Evolutionary conservation across 306 rosid species (phyloP).

Genomic region (Trifolium fragiferum): DNA sequence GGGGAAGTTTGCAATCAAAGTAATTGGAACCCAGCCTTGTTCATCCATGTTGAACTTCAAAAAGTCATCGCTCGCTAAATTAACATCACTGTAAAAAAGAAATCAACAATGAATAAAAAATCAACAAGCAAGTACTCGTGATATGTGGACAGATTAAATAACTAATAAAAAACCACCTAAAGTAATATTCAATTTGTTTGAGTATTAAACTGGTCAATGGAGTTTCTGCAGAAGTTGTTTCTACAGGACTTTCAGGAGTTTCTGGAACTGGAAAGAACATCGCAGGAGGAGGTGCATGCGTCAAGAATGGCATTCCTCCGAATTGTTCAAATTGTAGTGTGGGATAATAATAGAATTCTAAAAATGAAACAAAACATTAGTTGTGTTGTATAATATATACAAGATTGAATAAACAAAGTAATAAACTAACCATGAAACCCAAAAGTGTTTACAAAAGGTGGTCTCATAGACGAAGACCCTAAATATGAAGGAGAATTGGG

Average conservation of each 20-base stretch:
- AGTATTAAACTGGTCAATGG: constrained; percentile 35
- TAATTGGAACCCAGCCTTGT: constrained; percentile 18
- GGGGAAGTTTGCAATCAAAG: constrained; percentile 1
- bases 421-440: constrained; percentile 61
- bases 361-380: constrained; percentile 35
- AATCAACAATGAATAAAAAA: not conserved
- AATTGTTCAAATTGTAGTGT: constrained; percentile 59
- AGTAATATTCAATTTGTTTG: constrained; percentile 16
- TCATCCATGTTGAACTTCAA: not conserved
- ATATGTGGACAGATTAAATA: not conserved
- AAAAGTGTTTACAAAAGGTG: constrained; percentile 57
- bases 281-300: constrained; percentile 63
- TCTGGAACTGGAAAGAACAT: constrained; percentile 57
- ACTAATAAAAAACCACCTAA: constrained; percentile 1
- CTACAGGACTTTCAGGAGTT: constrained; percentile 38
- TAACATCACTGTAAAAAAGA: constrained; percentile 15
- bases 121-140: not conserved
- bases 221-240: constrained; percentile 48
- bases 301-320: constrained; percentile 59
- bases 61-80: not conserved
- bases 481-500: constrained; percentile 53
- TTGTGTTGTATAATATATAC: constrained; percentile 9
- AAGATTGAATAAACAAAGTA: not conserved
- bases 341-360: constrained; percentile 66
- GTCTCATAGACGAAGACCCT: constrained; percentile 54